Base-by-base conservation (phyloP, 257 asterid species). In the Solanum chaucha region DNA sequence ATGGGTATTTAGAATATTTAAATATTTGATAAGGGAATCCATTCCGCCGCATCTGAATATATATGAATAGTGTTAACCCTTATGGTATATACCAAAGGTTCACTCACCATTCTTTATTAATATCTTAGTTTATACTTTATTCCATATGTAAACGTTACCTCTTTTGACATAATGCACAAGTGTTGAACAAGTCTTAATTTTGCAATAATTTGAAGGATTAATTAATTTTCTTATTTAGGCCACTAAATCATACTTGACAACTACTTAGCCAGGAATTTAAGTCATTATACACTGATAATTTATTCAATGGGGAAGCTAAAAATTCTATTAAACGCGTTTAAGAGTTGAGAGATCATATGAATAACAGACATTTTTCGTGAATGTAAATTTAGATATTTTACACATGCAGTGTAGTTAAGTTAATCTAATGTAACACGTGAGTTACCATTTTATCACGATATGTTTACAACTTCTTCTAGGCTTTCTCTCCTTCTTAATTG, bases 271-370 rank as follows among this genome's bases (percentile, higher is more conserved):
- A 41, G 3, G 5, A 77, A 24, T 74, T 32, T 75, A 75, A 22
- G 64, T 77, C 46, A 41, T 41, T 41, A 51, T 17, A 77, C n/a
- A 24, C 5, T 34, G 1, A 72, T 1, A 35, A 72, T 71, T 0
- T 72, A 72, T 28, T 13, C 12, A 30, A 10, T 3, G 11, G 10
- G 3, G 22, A 68, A 13, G 36, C 7, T 5, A 51, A 17, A 28
- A 2, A 67, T 6, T 26, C 0, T 5, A 0, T 28, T 67, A 70
- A 30, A 70, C 2, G 0, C 34, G 6, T 30, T 30, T 0, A 70
- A 15, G 19, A 68, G 7, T 68, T 13, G 3, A 28, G 28, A 28
- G 28, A 28, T 48, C 59, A 48, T 48, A 14, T 48, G 59, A 48
- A 48, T 48, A 48, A 48, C 20, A 48, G 59, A 48, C 17, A 48